Evolutionary conservation across 2,329 filamentous ascomycete genomes (phyloP).

Genomic region (Chaetothyriales sp.): DNA sequence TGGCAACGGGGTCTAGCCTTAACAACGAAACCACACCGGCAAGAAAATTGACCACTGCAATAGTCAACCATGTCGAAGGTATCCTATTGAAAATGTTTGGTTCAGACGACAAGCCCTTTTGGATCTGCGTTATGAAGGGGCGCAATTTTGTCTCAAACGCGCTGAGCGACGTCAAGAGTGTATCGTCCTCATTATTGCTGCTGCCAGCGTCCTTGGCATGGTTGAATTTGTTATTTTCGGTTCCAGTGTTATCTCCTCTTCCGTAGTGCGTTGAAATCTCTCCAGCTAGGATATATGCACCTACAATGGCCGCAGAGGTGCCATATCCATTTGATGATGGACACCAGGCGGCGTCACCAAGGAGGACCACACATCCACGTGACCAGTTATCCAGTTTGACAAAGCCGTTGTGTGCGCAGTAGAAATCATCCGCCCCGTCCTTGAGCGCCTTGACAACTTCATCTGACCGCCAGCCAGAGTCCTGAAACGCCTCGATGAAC

Average conservation of each 20-base stretch:
- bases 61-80: conserved; percentile 21
- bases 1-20: conserved; percentile 22
- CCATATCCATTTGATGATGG: conserved; percentile 39
- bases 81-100: conserved; percentile 10
- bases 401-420: conserved; percentile 31
- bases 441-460: conserved; percentile 33
- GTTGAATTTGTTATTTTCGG: conserved; percentile 5
- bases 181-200: neutral
- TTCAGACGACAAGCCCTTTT: conserved; percentile 21
- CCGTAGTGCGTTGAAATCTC: conserved; percentile 11
- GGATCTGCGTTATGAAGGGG: conserved; percentile 33
- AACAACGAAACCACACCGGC: conserved; percentile 23
- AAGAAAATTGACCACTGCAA: conserved; percentile 23
- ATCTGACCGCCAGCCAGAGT: conserved; percentile 33
- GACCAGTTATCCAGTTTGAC: conserved; percentile 35
- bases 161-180: conserved; percentile 26
- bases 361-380: conserved; percentile 34
- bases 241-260: conserved; percentile 5
- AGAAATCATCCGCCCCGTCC: conserved; percentile 30
- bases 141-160: conserved; percentile 34
- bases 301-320: conserved; percentile 35
- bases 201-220: neutral
- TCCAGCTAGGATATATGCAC: conserved; percentile 17
- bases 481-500: conserved; percentile 28
- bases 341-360: conserved; percentile 44